These are phyloP conservation scores for Aspergillus felis DNA, from an alignment of 2,329 filamentous ascomycete genomes.

Conservation along the genomic window DNA sequence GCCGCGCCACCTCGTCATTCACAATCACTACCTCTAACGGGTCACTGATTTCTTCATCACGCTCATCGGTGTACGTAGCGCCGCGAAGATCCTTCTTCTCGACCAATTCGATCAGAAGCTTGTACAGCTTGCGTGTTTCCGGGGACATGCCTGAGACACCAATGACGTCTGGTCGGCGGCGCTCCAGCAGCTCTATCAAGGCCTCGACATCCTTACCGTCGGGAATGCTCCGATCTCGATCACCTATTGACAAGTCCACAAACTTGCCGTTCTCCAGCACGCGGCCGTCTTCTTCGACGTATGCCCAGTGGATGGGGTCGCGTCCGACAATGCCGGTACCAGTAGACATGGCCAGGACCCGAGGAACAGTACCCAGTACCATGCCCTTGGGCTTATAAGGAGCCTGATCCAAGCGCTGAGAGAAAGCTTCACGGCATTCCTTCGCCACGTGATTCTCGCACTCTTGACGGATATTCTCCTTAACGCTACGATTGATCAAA, in stretches of 20 bases:
- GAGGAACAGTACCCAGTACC: conserved; percentile 79
- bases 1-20: conserved; percentile 93
- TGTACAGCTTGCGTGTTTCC: conserved; percentile 78
- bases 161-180: conserved; percentile 82
- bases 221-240: conserved; percentile 63
- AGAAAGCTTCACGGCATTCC: conserved; percentile 82
- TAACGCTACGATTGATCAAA: conserved; percentile 84
- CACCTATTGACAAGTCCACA: conserved; percentile 65
- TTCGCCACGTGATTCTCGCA: conserved; percentile 92
- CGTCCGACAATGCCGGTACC: conserved; percentile 70
- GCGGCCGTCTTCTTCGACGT: conserved; percentile 86
- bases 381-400: conserved; percentile 94
- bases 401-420: conserved; percentile 86
- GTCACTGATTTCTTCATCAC: conserved; percentile 70
- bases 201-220: conserved; percentile 62
- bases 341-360: conserved; percentile 82
- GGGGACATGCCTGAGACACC: conserved; percentile 85
- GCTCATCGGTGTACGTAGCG: conserved; percentile 80
- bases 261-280: conserved; percentile 88
- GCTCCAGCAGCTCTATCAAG: conserved; percentile 74
- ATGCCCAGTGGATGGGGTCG: conserved; percentile 86
- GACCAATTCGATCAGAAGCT: conserved; percentile 74
- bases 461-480: conserved; percentile 87
- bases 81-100: conserved; percentile 72
- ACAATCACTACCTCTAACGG: conserved; percentile 84